Base-by-base conservation (phyloP, 306 rosid genomes). In the Mimosa bimucronata region DNA sequence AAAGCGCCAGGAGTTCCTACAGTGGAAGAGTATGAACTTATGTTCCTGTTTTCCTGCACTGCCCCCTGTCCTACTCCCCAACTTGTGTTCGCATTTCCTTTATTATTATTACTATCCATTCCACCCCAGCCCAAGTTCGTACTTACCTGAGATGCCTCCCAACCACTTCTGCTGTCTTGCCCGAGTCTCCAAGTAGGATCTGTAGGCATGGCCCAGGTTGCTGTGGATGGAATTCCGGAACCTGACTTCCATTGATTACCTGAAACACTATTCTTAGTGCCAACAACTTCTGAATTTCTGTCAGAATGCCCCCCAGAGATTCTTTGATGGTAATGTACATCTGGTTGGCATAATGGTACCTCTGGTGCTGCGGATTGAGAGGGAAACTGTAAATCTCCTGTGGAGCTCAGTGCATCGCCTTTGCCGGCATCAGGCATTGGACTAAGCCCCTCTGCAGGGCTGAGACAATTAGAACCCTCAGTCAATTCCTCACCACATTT, bases 371-470 rank as follows among this genome's bases (percentile, higher is more conserved):
- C 55, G 0, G 91, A 76, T 65, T 87, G 90, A 37, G 84, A 80
- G 5, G 87, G 88, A 52, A 87, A 82, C 67, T 88, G 91, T 78
- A 89, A 71, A 88, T 93, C 95, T 62, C 83, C 81, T 0, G 94
- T 87, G 50, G 99, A 91, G 85, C 98, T 91, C 77, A 95, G 82
- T 74, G 93, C 93, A 76, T 88, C 97, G 46, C 97, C 88, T 84
- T 89, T 96, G 82, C 92, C 97, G 14, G 87, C 90, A 76, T 89
- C 98, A 30, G 84, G 90, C 68, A 88, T 85, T 23, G 99, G 94
- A 83, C 89, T 82, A 77, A 93, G 90, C 67, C 74, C 92, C 37
- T 88, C 96, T 10, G 84, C 83, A 57, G 95, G 87, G 86, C 88
- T 87, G 64, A 91, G 82, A 77, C 96, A 90, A 76, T 86, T 96